Base-by-base conservation (phyloP, 1,284 basidiomycete genomes). In the Sphagnurus paluster region DNA sequence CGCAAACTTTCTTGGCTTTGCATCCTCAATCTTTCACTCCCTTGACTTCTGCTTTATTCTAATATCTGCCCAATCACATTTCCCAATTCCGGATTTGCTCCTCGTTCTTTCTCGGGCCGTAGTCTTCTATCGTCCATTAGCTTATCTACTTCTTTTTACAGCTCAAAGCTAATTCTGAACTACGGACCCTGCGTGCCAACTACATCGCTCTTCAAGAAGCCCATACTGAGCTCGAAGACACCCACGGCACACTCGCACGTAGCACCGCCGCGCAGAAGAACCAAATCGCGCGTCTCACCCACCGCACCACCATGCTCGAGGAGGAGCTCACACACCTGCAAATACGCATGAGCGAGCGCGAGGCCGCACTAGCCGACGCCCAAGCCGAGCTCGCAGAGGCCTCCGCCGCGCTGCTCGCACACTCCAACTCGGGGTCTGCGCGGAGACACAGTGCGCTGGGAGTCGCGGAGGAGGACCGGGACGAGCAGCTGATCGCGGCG, bases 221-320 rank as follows among this genome's bases (percentile, higher is more conserved):
- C 39, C 67, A 77, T 25, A 74, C 71, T 8, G 80, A 84, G 39
- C 68, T 84, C 0, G 62, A 79, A 48, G 81, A 85, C 42, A 60
- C 70, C 1, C 71, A 81, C 51, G 65, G 74, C 0, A 47, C 64
- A 0, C 63, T 84, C 14, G 65, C 69, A 0, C 74, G 74, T 39
- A 69, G 71, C 17, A 64, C 75, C 52, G 63, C 73, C 5, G 54
- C 74, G 0, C 79, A 81, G 40, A 71, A 71, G 32, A 66, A 74
- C 0, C 74, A 80, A 52, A 64, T 81, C 7, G 59, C 72, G 8
- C 70, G 76, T 2, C 61, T 82, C 13, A 63, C 65, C 0, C 69
- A 67, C 14, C 74, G 77, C 46, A 66, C 70, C 1, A 54, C 67
- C 0, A 58, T 72, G 1, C 64, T 86, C 6, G 49, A 48, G 23